These are phyloP conservation scores for Eucalyptus cloeziana DNA, from an alignment of 345 rosid genomes.

Conservation along the genomic window DNA sequence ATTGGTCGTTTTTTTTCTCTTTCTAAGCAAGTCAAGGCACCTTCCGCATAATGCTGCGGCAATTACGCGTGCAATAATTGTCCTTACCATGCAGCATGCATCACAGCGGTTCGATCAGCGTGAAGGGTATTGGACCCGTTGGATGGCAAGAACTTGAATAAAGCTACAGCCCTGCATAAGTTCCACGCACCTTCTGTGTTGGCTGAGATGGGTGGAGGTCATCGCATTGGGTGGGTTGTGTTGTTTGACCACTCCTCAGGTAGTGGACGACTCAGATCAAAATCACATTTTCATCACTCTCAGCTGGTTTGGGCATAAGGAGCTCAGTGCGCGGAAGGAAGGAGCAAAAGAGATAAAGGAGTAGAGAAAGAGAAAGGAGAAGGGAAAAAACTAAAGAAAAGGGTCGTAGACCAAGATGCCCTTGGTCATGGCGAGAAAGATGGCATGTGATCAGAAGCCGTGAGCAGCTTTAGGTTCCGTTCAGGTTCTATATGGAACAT, in stretches of 20 bases:
- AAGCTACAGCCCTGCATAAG: not conserved
- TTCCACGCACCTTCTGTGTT: not conserved
- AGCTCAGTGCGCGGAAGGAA: not conserved
- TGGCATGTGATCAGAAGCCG: fast-evolving
- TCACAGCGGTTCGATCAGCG: not conserved
- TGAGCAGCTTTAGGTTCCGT: fast-evolving
- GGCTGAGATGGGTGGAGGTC: not conserved
- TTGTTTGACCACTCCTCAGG: not conserved
- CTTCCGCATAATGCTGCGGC: not conserved
- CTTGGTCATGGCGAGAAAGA: too few relatives aligned
- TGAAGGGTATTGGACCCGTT: not conserved
- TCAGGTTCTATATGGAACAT: fast-evolving
- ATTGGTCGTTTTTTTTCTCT: not conserved
- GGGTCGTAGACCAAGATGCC: not conserved
- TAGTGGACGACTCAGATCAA: not conserved
- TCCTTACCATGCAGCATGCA: not conserved
- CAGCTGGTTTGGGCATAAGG: not conserved
- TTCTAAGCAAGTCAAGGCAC: not conserved
- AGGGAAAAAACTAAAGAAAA: not conserved
- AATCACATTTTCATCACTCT: not conserved
- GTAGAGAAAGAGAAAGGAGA: not conserved
- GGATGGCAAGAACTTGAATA: not conserved
- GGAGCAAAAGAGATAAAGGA: not conserved
- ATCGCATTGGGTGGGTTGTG: not conserved
- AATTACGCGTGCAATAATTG: not conserved